These are phyloP conservation scores for Colletotrichum nymphaeae DNA, from an alignment of 2,329 filamentous ascomycete species.

Conservation along the genomic window DNA sequence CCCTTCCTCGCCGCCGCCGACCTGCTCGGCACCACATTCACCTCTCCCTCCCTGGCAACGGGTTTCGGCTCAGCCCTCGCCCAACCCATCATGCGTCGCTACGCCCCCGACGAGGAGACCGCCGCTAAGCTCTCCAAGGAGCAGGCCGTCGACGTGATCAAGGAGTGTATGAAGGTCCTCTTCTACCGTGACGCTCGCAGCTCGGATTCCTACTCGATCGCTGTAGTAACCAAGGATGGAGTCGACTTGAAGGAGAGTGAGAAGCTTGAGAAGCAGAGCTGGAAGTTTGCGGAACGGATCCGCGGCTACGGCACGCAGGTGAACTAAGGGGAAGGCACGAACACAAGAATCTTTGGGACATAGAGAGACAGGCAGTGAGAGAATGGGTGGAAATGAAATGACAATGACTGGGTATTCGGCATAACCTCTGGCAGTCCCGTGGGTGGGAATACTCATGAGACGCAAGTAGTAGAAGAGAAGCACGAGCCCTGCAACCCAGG, in stretches of 20 bases:
- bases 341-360: neutral
- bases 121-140: slow-evolving; percentile 79
- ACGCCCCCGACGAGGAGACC: slow-evolving; percentile 86
- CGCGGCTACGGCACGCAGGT: slow-evolving; percentile 93
- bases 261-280: slow-evolving; percentile 94
- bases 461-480: neutral
- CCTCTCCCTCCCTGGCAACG: slow-evolving; percentile 87
- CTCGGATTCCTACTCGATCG: slow-evolving; percentile 91
- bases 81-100: slow-evolving; percentile 86
- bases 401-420: slow-evolving; percentile 17
- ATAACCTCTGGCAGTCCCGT: neutral
- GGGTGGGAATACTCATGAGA: slow-evolving; percentile 3
- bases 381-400: slow-evolving; percentile 14
- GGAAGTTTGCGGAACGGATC: slow-evolving; percentile 96
- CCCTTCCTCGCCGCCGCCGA: slow-evolving; percentile 95
- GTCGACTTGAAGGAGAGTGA: slow-evolving; percentile 86
- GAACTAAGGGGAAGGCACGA: slow-evolving; percentile 50
- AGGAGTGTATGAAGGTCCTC: slow-evolving; percentile 97
- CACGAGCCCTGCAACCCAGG: neutral
- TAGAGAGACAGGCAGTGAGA: neutral
- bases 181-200: slow-evolving; percentile 97
- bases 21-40: slow-evolving; percentile 92
- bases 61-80: slow-evolving; percentile 95
- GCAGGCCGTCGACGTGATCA: slow-evolving; percentile 81
- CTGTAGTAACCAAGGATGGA: slow-evolving; percentile 88